These are phyloP conservation scores for Phytopythium oedochilum DNA, from an alignment of 352 stramenopile species.

Conservation along the genomic window DNA sequence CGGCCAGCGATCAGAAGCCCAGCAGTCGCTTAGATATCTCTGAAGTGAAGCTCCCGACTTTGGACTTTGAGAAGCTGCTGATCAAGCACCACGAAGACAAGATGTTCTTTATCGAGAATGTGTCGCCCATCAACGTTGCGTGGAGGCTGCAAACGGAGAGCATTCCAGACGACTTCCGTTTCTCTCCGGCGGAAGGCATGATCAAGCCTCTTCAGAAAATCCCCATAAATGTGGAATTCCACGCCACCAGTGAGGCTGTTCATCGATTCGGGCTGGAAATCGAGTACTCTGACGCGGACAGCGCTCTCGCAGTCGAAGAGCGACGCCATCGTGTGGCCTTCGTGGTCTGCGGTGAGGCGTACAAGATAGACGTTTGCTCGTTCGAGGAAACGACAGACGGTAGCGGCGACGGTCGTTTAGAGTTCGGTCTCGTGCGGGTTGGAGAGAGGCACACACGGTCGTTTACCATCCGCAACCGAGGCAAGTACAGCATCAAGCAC, in stretches of 20 bases:
- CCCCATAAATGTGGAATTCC: slow-evolving; percentile 67
- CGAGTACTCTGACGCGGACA: slow-evolving; percentile 83
- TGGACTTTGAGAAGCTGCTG: slow-evolving; percentile 93
- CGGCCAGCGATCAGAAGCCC: slow-evolving; percentile 5
- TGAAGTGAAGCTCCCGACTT: slow-evolving; percentile 12
- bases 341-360: slow-evolving; percentile 77
- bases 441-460: slow-evolving; percentile 73
- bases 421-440: slow-evolving; percentile 93
- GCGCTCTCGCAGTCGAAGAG: slow-evolving; percentile 39
- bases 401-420: slow-evolving; percentile 60
- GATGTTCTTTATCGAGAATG: slow-evolving; percentile 86
- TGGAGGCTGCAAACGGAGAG: slow-evolving; percentile 48
- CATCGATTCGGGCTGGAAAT: slow-evolving; percentile 58
- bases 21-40: not conserved
- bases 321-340: slow-evolving; percentile 27
- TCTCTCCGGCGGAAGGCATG: slow-evolving; percentile 68
- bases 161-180: slow-evolving; percentile 57
- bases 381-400: slow-evolving; percentile 41
- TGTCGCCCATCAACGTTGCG: slow-evolving; percentile 59
- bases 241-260: slow-evolving; percentile 57
- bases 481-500: slow-evolving; percentile 94
- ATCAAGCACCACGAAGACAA: slow-evolving; percentile 85
- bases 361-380: slow-evolving; percentile 89
- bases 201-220: slow-evolving; percentile 68
- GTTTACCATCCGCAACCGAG: slow-evolving; percentile 88